Evolutionary conservation across 2,329 filamentous ascomycete species (phyloP).

Genomic region (Phialophora chinensis): DNA sequence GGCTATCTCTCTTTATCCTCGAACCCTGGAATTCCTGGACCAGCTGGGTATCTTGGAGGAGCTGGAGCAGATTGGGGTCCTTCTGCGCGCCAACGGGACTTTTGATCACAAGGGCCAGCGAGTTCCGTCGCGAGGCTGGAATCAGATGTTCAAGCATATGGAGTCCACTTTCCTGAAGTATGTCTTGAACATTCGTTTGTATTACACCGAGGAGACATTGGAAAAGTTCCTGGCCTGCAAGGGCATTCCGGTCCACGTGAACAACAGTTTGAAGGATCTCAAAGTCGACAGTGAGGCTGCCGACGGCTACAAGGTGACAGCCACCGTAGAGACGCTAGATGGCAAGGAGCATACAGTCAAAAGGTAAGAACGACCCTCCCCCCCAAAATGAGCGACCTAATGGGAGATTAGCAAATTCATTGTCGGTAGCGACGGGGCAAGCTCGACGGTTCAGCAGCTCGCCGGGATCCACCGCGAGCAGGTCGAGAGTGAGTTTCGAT

Average conservation of each 20-base stretch:
- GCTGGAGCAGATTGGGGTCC: conserved; percentile 8
- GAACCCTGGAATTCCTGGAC: conserved; percentile 15
- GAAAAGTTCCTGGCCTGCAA: not conserved
- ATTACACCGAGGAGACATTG: conserved; percentile 17
- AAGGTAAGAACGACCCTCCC: not conserved
- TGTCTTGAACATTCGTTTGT: conserved; percentile 13
- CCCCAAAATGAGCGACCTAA: not conserved
- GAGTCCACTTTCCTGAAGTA: conserved; percentile 1
- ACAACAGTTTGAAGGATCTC: not conserved
- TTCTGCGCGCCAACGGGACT: conserved; percentile 8
- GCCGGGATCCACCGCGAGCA: not conserved
- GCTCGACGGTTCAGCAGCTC: conserved; percentile 1
- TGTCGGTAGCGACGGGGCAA: conserved; percentile 3
- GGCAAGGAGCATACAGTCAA: not conserved
- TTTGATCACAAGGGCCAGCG: conserved; percentile 11
- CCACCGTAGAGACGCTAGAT: not conserved
- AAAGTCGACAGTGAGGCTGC: too few species aligned
- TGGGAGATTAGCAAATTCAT: conserved; percentile 8
- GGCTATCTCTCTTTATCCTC: conserved; percentile 7
- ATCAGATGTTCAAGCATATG: conserved; percentile 8
- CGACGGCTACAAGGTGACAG: not conserved
- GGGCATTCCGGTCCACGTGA: not conserved
- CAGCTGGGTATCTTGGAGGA: conserved; percentile 11
- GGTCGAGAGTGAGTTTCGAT: conserved; percentile 2
- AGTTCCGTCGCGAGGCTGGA: conserved; percentile 1